Base-by-base conservation (phyloP, 768 basidiomycete genomes). In the Kwoniella sp. region DNA sequence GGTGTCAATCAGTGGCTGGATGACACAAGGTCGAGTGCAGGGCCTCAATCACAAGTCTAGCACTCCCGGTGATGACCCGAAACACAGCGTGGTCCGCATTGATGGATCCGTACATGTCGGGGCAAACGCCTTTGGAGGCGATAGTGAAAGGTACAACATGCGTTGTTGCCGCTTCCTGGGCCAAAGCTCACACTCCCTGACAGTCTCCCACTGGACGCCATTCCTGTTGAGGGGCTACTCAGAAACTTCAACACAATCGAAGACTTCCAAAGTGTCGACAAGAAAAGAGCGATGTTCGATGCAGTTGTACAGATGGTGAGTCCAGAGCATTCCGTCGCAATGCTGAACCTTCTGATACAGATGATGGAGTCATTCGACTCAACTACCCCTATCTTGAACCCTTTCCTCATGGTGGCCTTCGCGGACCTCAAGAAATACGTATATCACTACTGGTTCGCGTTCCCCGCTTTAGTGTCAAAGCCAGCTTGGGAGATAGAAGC, bases 211-310 rank as follows among this genome's bases (percentile, higher is more conserved):
- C 39, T 33, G 2, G 45, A 48, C 10, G 56, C 56, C 9, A 56
- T 62, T 20, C 50, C 74, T 1, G 80, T 83, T 0, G 70, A 63
- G 3, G 95, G 93, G 32, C 77, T 79, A 9, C 79, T 95, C 65
- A 91, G 88, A 80, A 98, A 96, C 74, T 96, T 83, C 77, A 99
- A 98, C 70, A 96, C 93, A 8, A 87, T 98, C 62, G 91, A 98
- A 62, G 90, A 95, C 10, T 98, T 96, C 78, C 89, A 85, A 64
- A 25, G 56, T 3, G 82, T 83, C 6, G 85, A 87, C 0, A 84
- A 89, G 65, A 99, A 99, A 79, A 82, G 85, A 5, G 80, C 82
- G n/a, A 73, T 95, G 15, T 90, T 98, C 76, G 86, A 87, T 50
- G 67, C 79, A 25, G 72, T 85, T 54, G 83, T 85, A 0, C 80